Evolutionary conservation across 345 rosid genomes (phyloP).

Genomic region (Brassica juncea): DNA sequence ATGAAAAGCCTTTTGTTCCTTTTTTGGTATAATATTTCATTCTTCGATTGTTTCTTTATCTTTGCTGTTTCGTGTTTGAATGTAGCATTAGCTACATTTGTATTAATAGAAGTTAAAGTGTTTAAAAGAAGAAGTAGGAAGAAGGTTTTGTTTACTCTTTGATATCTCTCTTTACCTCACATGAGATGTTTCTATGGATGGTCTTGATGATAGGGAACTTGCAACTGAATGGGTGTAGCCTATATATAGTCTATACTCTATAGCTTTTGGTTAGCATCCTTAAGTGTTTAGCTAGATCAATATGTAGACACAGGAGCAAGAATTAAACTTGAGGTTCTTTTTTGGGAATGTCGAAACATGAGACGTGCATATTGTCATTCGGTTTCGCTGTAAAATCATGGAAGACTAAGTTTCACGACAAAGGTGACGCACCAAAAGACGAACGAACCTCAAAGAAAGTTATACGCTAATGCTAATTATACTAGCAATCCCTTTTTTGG

Average conservation of each 20-base stretch:
- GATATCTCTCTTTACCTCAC: constrained; percentile 7
- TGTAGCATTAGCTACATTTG: constrained; percentile 26
- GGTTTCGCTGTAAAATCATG: no score
- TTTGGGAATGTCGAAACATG: no score
- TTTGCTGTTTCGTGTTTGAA: constrained; percentile 15
- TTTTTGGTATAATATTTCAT: constrained; percentile 33
- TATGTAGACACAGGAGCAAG: no score
- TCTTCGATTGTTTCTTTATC: constrained; percentile 8
- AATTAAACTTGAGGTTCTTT: no score
- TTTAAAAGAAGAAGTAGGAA: neutral
- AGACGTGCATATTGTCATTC: no score
- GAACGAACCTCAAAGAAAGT: no score
- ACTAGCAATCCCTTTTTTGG: no score
- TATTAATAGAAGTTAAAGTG: neutral
- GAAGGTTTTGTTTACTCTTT: constrained; percentile 14
- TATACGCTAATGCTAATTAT: no score
- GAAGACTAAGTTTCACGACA: no score
- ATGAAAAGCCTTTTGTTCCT: constrained; percentile 15
- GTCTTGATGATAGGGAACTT: neutral
- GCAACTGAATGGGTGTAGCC: neutral
- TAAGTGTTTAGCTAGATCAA: no score
- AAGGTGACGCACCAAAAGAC: no score
- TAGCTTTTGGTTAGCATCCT: no score
- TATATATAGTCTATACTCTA: neutral
- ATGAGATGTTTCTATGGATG: neutral